Conservation (phyloP, 768 basidiomycete genomes). For the Lenzites betulinus region DNA sequence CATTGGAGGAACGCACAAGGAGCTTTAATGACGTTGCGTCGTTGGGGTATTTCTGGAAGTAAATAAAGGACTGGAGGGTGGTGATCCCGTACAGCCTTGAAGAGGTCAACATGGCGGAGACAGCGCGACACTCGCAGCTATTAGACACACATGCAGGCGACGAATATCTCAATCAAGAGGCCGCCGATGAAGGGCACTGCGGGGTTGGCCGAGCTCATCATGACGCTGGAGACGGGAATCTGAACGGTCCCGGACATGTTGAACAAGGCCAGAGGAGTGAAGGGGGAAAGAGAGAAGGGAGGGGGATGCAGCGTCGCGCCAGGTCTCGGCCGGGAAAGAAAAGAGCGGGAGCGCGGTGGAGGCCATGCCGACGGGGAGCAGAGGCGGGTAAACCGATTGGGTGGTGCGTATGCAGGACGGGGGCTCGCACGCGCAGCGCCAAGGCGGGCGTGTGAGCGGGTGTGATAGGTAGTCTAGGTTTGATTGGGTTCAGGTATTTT, state of each 20-base stretch:
- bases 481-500: no score
- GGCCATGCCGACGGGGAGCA: no score
- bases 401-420: no score
- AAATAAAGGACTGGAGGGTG: constrained; percentile 15
- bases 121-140: not conserved
- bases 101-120: not conserved
- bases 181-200: constrained; percentile 13
- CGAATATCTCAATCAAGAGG: constrained; percentile 12
- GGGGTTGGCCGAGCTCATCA: constrained; percentile 6
- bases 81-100: constrained; percentile 12
- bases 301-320: no score
- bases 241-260: not conserved
- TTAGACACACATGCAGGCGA: constrained; percentile 10
- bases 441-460: no score
- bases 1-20: constrained; percentile 3
- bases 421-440: no score
- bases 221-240: not conserved
- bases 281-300: not conserved
- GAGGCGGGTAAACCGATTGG: no score
- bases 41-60: constrained; percentile 14
- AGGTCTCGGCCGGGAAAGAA: no score
- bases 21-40: not conserved
- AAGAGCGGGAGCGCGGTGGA: no score
- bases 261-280: not conserved
- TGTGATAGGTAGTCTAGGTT: no score